Conservation (phyloP, 495 filamentous ascomycete genomes). For the Chaetomium fimeti region DNA sequence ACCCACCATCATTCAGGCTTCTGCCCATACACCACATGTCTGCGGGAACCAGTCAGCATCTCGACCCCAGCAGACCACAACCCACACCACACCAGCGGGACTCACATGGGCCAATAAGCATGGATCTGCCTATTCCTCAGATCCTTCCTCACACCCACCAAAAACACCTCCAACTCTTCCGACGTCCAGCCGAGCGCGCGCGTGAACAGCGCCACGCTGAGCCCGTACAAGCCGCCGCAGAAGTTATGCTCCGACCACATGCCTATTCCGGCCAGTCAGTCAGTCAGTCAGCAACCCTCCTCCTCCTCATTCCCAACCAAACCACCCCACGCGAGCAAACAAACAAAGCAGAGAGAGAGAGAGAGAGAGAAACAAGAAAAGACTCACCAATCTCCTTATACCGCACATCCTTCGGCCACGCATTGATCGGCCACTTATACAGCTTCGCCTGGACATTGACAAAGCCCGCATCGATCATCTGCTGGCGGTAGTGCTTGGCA, state of each 20-base stretch:
- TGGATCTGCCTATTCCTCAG: conserved; percentile 42
- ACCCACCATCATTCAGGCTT: conserved; percentile 9
- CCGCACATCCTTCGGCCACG: conserved; percentile 19
- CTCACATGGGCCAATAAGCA: conserved; percentile 26
- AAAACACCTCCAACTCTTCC: conserved; percentile 55
- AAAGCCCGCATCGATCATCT: conserved; percentile 22
- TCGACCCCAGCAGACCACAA: not conserved
- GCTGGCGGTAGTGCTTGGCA: conserved; percentile 10
- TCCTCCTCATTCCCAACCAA: not conserved
- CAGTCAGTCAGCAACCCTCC: no score
- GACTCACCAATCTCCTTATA: conserved; percentile 18
- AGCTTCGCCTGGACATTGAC: conserved; percentile 12
- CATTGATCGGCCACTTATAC: conserved; percentile 21
- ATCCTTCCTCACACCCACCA: conserved; percentile 56
- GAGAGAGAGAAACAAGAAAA: not conserved
- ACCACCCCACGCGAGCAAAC: not conserved
- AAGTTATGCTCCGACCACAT: conserved; percentile 19
- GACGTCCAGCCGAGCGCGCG: conserved; percentile 55
- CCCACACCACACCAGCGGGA: not conserved
- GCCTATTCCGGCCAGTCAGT: not conserved
- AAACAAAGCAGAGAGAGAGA: not conserved
- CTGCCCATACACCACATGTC: conserved; percentile 6
- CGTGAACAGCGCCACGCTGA: conserved; percentile 48
- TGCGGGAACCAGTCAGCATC: not conserved
- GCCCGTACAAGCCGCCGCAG: conserved; percentile 41